Base-by-base conservation (phyloP, 306 rosid species). In the Cucurbita ficifolia region DNA sequence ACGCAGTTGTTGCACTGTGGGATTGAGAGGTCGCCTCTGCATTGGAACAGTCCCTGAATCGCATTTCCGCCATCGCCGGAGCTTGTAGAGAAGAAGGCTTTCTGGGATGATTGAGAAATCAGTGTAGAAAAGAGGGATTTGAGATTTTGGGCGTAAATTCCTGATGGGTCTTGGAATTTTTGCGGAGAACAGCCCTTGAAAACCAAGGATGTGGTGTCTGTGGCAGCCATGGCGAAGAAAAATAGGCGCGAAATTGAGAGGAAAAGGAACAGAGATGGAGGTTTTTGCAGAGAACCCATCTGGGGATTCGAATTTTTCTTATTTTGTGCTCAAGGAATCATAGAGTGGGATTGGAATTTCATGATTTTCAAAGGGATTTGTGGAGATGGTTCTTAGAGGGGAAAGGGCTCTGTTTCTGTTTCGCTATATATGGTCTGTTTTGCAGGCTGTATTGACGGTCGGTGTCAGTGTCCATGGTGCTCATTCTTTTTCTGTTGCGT, bases 131-230 rank as follows among this genome's bases (percentile, higher is more conserved):
- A 8, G 4, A 90, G 81, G 17, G 96, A 35, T 69, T 87, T 82
- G 42, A 93, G 95, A 79, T 78, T 86, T 45, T 79, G 82, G 0
- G 93, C 51, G 77, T 70, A 88, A 70, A 65, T 39, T 11, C 83
- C 86, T 7, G 80, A 64, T 24, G 86, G 82, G 84, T 87, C 89
- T 80, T 72, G 81, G 17, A 88, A 82, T 40, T 87, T 83, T 65
- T 93, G 96, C 16, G 75, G 68, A 0, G 96, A 83, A 68, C 98
- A 93, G 53, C 98, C 96, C 35, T 84, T 90, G 86, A 81, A 93
- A 1, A 93, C 80, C 70, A 93, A 76, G 72, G 74, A 82, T 24
- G 90, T 82, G 78, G 67, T 68, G 18, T 87, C 93, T 2, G 81
- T 43, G 13, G 85, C 53, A n/a, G 83, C 56, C 19, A 75, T 61